phyloP scores from a whole-genome alignment of 306 rosid genomes.

The Begonia peltatifolia region DNA sequence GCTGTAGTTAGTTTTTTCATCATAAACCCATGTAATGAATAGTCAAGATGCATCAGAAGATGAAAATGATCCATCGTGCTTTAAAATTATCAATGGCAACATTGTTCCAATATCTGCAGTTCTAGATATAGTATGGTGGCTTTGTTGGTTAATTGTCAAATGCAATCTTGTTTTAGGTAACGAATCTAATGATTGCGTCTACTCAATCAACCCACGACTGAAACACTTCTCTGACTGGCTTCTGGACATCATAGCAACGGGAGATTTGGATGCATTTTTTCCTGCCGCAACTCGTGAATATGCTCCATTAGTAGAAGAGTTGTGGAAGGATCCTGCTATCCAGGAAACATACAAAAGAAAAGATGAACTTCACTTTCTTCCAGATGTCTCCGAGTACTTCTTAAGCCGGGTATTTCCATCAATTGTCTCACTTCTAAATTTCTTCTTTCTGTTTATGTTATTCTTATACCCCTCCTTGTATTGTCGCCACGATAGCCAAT shows the following conservation, averaged over 20 bases:
- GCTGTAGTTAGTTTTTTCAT: no score
- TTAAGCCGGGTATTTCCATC: constrained; percentile 56
- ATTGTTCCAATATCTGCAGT: no score
- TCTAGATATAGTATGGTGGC: no score
- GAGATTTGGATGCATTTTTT: constrained; percentile 96
- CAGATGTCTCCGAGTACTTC: constrained; percentile 83
- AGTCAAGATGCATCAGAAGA: no score
- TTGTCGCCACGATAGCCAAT: no score
- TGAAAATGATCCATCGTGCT: no score
- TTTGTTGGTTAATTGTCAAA: not conserved
- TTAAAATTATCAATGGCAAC: no score
- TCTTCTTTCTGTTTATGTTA: not conserved
- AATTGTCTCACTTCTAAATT: constrained; percentile 8
- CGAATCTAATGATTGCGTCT: constrained; percentile 10
- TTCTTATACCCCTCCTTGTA: not conserved
- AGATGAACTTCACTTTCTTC: constrained; percentile 87
- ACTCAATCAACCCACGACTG: constrained; percentile 86
- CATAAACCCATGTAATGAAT: no score
- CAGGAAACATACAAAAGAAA: constrained; percentile 87
- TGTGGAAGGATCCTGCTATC: constrained; percentile 93
- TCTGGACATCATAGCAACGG: constrained; percentile 90
- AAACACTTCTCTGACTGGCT: constrained; percentile 99
- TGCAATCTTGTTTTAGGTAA: not conserved
- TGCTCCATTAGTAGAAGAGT: constrained; percentile 97
- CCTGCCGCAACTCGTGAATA: constrained; percentile 99